Percentiles rank a stretch among this genome's conserved stretches.
Conservation (phyloP, 2,329 filamentous ascomycete genomes). For the Monosporascus sp. region DNA sequence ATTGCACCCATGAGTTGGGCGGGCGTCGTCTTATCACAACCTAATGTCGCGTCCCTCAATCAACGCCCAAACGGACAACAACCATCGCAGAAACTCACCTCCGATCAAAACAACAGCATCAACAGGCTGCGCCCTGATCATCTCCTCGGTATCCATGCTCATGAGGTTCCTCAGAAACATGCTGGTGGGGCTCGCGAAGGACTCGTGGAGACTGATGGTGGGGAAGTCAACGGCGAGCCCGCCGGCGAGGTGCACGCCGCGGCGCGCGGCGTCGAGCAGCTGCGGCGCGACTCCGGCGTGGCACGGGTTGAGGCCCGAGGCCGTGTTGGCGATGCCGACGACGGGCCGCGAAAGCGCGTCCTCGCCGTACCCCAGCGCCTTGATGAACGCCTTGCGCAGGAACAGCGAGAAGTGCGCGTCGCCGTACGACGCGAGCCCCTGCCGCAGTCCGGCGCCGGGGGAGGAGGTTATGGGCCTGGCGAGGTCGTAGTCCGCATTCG, state of each 20-base stretch:
- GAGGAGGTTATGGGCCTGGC: conserved; percentile 41
- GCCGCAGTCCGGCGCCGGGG: conserved; percentile 47
- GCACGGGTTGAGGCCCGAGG: conserved; percentile 69
- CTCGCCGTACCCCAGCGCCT: conserved; percentile 68
- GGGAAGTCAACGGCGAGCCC: conserved; percentile 68
- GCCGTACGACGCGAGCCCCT: conserved; percentile 63
- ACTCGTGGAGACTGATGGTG: conserved; percentile 67
- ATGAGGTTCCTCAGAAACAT: conserved; percentile 72
- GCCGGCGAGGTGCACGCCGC: conserved; percentile 61
- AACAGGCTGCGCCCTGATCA: conserved; percentile 66
- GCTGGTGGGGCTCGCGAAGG: conserved; percentile 64
- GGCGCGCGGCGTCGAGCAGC: conserved; percentile 64
- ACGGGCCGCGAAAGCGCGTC: conserved; percentile 66
- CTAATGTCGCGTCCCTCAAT: conserved; percentile 28
- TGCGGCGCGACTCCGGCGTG: conserved; percentile 63
- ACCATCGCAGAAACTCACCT: conserved; percentile 34
- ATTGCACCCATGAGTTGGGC: conserved; percentile 73
- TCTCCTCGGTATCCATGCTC: conserved; percentile 77
- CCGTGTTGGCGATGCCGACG: conserved; percentile 70
- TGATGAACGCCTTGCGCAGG: conserved; percentile 72
- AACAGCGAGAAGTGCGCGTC: conserved; percentile 73
- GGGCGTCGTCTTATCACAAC: conserved; percentile 70
- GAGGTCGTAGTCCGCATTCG: conserved; percentile 54
- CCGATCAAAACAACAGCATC: conserved; percentile 65
- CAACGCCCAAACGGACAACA: too few relatives aligned